Percentiles rank a stretch among this genome's conserved stretches.
phyloP scores from a whole-genome alignment of 2,329 filamentous ascomycete species.

The Xylaria sp. region DNA sequence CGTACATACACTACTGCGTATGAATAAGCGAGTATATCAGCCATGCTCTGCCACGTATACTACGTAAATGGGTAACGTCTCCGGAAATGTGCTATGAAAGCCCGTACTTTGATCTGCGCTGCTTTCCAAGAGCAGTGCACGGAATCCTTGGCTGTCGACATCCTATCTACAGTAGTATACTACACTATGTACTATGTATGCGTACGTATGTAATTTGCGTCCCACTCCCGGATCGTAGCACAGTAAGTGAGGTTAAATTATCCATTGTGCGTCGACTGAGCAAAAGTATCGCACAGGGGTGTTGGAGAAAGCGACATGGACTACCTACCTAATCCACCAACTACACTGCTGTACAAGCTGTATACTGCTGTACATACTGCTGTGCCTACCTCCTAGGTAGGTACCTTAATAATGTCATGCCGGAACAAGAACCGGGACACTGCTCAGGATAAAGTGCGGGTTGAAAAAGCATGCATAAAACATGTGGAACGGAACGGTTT shows the following conservation, averaged over 20 bases:
- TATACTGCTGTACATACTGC: not conserved
- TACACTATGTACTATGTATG: no score
- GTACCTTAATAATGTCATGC: not conserved
- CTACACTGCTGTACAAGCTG: not conserved
- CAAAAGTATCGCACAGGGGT: constrained; percentile 4
- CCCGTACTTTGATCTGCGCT: not conserved
- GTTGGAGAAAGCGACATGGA: not conserved
- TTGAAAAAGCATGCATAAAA: constrained; percentile 7
- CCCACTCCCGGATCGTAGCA: not conserved
- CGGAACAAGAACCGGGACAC: constrained; percentile 3
- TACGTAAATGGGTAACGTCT: not conserved
- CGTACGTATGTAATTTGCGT: not conserved
- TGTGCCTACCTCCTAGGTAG: no score
- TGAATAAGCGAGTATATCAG: not conserved
- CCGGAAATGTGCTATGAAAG: not conserved
- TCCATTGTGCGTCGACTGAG: not conserved
- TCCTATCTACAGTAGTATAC: no score
- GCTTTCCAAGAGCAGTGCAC: not conserved
- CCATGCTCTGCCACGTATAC: not conserved
- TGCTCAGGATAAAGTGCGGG: not conserved
- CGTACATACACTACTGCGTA: constrained; percentile 2
- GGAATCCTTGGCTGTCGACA: not conserved
- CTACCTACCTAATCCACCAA: not conserved
- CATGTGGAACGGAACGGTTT: not conserved
- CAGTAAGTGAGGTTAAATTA: not conserved